phyloP scores from a whole-genome alignment of 2,329 filamentous ascomycete species.

The Stemphylium vesicarium region DNA sequence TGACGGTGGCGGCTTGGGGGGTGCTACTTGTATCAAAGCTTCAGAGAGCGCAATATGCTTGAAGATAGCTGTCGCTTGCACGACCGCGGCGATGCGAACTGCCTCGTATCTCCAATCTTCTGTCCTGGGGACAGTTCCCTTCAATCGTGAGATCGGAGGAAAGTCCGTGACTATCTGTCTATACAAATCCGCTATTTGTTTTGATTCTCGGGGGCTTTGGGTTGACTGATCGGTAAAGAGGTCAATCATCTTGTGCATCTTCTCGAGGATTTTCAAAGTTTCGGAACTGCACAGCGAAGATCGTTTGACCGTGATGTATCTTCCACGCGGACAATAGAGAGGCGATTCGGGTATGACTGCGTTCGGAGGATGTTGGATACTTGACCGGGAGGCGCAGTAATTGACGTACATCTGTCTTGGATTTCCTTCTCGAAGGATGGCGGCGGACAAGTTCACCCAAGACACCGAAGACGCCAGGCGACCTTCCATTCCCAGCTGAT shows the following conservation, averaged over 20 bases:
- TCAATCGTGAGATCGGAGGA: constrained; percentile 12
- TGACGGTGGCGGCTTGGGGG: neutral
- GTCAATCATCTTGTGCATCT: constrained; percentile 41
- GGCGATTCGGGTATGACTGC: constrained; percentile 46
- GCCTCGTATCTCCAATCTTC: constrained; percentile 46
- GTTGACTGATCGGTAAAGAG: constrained; percentile 33
- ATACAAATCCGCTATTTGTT: constrained; percentile 25
- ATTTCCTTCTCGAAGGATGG: constrained; percentile 39
- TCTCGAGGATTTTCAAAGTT: constrained; percentile 33
- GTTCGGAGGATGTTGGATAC: constrained; percentile 21
- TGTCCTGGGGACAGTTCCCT: constrained; percentile 16
- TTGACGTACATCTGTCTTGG: constrained; percentile 38
- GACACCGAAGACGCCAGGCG: constrained; percentile 41
- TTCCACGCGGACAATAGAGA: constrained; percentile 38
- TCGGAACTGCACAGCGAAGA: constrained; percentile 21
- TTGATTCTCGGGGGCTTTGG: constrained; percentile 22
- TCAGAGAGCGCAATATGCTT: constrained; percentile 35
- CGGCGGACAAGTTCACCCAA: constrained; percentile 42
- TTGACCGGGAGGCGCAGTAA: constrained; percentile 25
- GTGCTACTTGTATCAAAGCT: constrained; percentile 24
- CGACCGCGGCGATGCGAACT: constrained; percentile 38
- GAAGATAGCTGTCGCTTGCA: constrained; percentile 44
- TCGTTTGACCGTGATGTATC: constrained; percentile 36
- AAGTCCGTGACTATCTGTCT: constrained; percentile 32
- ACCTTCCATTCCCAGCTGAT: constrained; percentile 38